Conservation (phyloP, 768 basidiomycete genomes). For the Rhizopogon sp. region DNA sequence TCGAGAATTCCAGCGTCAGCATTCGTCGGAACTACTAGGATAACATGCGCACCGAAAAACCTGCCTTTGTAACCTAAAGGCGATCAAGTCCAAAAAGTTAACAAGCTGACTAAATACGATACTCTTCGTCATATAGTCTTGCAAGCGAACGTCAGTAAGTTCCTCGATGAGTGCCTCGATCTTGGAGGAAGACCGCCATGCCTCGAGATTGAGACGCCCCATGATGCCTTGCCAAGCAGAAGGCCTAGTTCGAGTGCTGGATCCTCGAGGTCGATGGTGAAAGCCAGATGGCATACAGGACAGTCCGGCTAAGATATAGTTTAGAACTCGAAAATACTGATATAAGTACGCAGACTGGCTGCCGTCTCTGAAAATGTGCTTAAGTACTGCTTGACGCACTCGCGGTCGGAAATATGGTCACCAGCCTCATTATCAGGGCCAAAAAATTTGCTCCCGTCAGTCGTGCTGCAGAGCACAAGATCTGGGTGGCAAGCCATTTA, state of each 20-base stretch:
- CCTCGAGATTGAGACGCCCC: slow-evolving; percentile 81
- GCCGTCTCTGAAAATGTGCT: slow-evolving; percentile 62
- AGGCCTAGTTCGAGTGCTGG: slow-evolving; percentile 76
- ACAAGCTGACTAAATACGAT: slow-evolving; percentile 97
- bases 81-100: slow-evolving; percentile 89
- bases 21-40: background rate
- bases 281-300: slow-evolving; percentile 87
- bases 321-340: background rate
- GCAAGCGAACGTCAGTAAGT: slow-evolving; percentile 71
- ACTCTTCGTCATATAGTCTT: slow-evolving; percentile 92
- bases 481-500: slow-evolving; percentile 97
- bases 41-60: slow-evolving; percentile 59
- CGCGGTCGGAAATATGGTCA: slow-evolving; percentile 92
- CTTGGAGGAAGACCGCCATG: slow-evolving; percentile 95
- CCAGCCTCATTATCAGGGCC: slow-evolving; percentile 48
- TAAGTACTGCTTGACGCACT: slow-evolving; percentile 93
- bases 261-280: slow-evolving; percentile 95
- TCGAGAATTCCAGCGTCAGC: slow-evolving; percentile 4
- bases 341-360: slow-evolving; percentile 33
- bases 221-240: slow-evolving; percentile 83
- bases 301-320: slow-evolving; percentile 65
- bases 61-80: slow-evolving; percentile 84
- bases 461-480: slow-evolving; percentile 85
- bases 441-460: slow-evolving; percentile 57
- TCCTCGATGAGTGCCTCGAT: slow-evolving; percentile 97